phyloP scores from a whole-genome alignment of 805 yeast genomes.

The Candida taoyuanica region DNA sequence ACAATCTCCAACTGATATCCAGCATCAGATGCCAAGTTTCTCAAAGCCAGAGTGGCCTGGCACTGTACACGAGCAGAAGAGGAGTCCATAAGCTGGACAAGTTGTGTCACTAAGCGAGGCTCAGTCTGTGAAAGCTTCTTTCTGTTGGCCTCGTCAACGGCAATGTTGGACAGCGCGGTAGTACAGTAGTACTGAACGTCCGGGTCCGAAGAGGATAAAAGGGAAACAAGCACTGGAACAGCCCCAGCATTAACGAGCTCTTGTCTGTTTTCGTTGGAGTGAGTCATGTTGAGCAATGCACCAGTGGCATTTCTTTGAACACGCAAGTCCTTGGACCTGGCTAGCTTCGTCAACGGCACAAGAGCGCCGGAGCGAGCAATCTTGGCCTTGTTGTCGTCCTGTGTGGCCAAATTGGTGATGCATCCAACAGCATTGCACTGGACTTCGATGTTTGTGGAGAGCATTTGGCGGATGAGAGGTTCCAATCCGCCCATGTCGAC shows the following conservation, averaged over 20 bases:
- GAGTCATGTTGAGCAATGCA: constrained; percentile 96
- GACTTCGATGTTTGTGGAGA: constrained; percentile 93
- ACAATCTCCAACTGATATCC: constrained; percentile 95
- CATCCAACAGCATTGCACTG: constrained; percentile 99
- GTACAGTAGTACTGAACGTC: constrained; percentile 99
- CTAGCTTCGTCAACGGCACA: constrained; percentile 88
- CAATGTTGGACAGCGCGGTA: constrained; percentile 93
- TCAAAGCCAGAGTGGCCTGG: constrained; percentile 93
- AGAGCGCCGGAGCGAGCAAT: constrained; percentile 96
- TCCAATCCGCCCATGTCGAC: constrained; percentile 98
- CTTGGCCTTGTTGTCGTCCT: constrained; percentile 92
- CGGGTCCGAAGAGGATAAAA: constrained; percentile 81
- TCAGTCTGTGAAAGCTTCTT: constrained; percentile 86
- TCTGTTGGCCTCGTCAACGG: constrained; percentile 91
- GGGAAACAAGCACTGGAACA: constrained; percentile 88
- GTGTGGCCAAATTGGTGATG: constrained; percentile 95
- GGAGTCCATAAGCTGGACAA: constrained; percentile 89
- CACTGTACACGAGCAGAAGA: constrained; percentile 94
- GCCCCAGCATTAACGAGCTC: constrained; percentile 98
- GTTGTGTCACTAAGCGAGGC: constrained; percentile 82
- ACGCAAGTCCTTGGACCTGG: constrained; percentile 89
- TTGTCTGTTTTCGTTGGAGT: constrained; percentile 91
- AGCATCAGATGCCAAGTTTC: constrained; percentile 94
- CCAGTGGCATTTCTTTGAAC: constrained; percentile 99
- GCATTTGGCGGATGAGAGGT: constrained; percentile 95